A percentile compares a stretch with the other conserved stretches of the same genome.
phyloP scores from a whole-genome alignment of 768 basidiomycete species.

The Boletus huronensis region DNA sequence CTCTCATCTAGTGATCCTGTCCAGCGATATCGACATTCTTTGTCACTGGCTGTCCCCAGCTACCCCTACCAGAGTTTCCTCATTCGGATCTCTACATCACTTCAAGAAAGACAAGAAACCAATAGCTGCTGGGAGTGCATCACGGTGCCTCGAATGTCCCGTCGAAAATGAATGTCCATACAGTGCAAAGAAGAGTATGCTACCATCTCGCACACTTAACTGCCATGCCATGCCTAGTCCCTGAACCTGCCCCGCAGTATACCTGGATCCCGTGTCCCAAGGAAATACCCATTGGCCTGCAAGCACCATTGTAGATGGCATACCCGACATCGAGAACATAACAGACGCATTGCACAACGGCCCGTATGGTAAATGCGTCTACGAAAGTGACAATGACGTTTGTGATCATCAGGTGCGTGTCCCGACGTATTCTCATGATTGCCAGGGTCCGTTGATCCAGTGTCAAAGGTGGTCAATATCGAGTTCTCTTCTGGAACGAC shows the following conservation, averaged over 20 bases:
- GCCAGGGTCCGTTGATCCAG: background rate
- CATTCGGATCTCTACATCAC: slow-evolving; percentile 83
- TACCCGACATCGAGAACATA: slow-evolving; percentile 86
- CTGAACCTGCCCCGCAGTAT: slow-evolving; percentile 48
- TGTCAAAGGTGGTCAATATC: slow-evolving; percentile 69
- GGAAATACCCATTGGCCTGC: slow-evolving; percentile 59
- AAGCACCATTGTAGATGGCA: slow-evolving; percentile 65
- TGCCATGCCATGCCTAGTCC: background rate
- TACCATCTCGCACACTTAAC: background rate
- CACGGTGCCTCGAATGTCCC: slow-evolving; percentile 75
- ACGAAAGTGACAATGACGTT: slow-evolving; percentile 82
- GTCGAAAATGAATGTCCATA: slow-evolving; percentile 74
- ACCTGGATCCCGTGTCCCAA: slow-evolving; percentile 66
- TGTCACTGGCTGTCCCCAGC: slow-evolving; percentile 73
- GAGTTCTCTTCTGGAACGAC: slow-evolving; percentile 82
- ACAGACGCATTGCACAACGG: slow-evolving; percentile 64
- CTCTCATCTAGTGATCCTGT: slow-evolving; percentile 1
- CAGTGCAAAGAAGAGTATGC: slow-evolving; percentile 79
- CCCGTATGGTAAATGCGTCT: slow-evolving; percentile 81
- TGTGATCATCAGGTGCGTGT: slow-evolving; percentile 71
- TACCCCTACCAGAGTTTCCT: slow-evolving; percentile 66
- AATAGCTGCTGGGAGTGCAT: slow-evolving; percentile 57
- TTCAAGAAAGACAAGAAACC: slow-evolving; percentile 77
- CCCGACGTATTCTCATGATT: background rate
- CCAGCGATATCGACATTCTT: slow-evolving; percentile 80